Percentiles rank a stretch among this genome's conserved stretches.
These are phyloP conservation scores for Xylaria cubensis DNA, from an alignment of 495 filamentous ascomycete species.

Conservation along the genomic window DNA sequence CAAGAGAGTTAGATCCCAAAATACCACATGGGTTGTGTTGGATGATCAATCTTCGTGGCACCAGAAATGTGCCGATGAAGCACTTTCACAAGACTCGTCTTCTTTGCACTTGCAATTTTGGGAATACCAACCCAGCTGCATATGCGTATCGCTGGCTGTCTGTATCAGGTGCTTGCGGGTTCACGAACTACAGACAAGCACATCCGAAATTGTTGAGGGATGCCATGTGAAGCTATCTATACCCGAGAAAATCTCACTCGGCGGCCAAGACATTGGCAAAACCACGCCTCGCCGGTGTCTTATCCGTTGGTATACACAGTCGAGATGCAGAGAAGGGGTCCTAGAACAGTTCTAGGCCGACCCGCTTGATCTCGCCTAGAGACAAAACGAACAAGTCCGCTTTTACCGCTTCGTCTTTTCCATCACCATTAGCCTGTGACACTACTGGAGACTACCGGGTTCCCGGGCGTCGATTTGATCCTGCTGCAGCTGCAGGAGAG, in stretches of 20 bases:
- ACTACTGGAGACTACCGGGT: background rate
- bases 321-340: background rate
- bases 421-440: background rate
- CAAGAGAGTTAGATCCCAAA: background rate
- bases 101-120: background rate
- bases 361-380: background rate
- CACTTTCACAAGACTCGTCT: background rate
- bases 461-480: background rate
- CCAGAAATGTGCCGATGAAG: slow-evolving; percentile 1
- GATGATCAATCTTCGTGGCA: slow-evolving; percentile 16
- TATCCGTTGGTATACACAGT: background rate
- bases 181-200: background rate
- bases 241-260: background rate
- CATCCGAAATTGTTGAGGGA: background rate
- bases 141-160: background rate
- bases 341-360: background rate
- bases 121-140: background rate
- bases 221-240: background rate
- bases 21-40: background rate
- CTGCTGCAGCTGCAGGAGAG: background rate
- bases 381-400: background rate
- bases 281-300: too few relatives aligned
- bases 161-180: background rate
- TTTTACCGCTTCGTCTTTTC: background rate
- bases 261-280: background rate